These are phyloP conservation scores for Kurtzmaniella quercitrusa DNA, from an alignment of 1,139 yeast species.

Conservation along the genomic window DNA sequence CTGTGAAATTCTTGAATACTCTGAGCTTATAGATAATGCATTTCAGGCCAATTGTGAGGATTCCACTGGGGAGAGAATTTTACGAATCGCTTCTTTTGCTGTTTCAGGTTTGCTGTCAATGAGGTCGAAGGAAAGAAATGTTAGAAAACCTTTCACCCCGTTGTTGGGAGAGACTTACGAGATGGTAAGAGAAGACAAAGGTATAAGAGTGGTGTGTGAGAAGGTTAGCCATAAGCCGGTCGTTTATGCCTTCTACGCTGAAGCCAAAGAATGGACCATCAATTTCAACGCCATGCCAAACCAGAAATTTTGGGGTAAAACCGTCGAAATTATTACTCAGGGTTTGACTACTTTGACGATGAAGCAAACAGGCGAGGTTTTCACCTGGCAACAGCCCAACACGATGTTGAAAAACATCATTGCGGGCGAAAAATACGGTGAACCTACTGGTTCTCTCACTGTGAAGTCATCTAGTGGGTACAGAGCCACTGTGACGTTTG, in stretches of 20 bases:
- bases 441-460: slow-evolving; percentile 70
- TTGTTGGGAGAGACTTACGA: slow-evolving; percentile 85
- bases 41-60: slow-evolving; percentile 32
- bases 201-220: slow-evolving; percentile 67
- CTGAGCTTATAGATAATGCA: slow-evolving; percentile 63
- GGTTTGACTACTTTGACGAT: slow-evolving; percentile 61
- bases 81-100: slow-evolving; percentile 80
- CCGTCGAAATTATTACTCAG: slow-evolving; percentile 72
- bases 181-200: slow-evolving; percentile 71
- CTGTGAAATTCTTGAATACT: slow-evolving; percentile 76
- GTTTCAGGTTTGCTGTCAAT: slow-evolving; percentile 66
- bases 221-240: slow-evolving; percentile 83
- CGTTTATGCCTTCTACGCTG: slow-evolving; percentile 75
- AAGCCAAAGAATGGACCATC: slow-evolving; percentile 71
- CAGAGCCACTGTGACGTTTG: slow-evolving; percentile 68
- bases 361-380: slow-evolving; percentile 62
- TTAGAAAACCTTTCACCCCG: slow-evolving; percentile 91
- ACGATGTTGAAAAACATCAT: slow-evolving; percentile 79
- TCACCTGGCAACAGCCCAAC: slow-evolving; percentile 79
- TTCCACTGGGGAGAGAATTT: slow-evolving; percentile 54
- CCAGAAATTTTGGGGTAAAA: slow-evolving; percentile 95
- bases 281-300: slow-evolving; percentile 72
- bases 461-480: slow-evolving; percentile 66
- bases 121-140: slow-evolving; percentile 68
- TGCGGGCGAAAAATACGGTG: slow-evolving; percentile 95